Evolutionary conservation across 306 rosid species (phyloP), one percentile per base, ranked within the genome.

Genomic region (Phaseolus lunatus): DNA sequence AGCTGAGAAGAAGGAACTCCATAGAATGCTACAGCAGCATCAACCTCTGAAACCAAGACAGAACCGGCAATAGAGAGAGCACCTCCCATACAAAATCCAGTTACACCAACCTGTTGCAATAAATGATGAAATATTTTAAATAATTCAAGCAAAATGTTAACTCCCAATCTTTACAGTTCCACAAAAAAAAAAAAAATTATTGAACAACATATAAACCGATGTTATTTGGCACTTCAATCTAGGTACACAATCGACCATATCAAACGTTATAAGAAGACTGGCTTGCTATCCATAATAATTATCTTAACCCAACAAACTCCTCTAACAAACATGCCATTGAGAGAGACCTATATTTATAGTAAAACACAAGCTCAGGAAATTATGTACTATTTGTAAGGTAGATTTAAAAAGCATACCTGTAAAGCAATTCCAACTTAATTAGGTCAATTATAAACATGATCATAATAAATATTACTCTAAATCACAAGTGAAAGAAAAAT

Each of bases 81-180:
- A 73, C 97, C 98, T 12, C 97, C 98, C 97, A 91, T 91, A 81
- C 98, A 93, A 77, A 84, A 93, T 78, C 98, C 98, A 84, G 97
- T 86, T 48, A 93, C 96, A 80, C 98, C 97, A 68, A 67, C 96
- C 98, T 91, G 84, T 77, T 63, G 69, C 45, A 68, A 78, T 44
- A 76, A 81, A 70, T 29, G 61, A 31, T 16, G 22, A 47, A 41
- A 71, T n/a, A 50, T 18, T 43, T 68, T 50, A 11, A 18, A 58
- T 47, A 31, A 41, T 43, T 62, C 31, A 63, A 13, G 4, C 26
- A 75, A 76, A 57, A 23, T 11, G 67, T 22, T 29, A 39, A 33
- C 26, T 63, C 13, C 31, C 24, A 63, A 72, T 7, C 19, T 52
- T 41, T 41, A 7, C 33, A 13, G 16, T 57, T 18, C 14, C 12